These are phyloP conservation scores for Ophiostoma australiae DNA, from an alignment of 2,329 filamentous ascomycete genomes.

Conservation along the genomic window DNA sequence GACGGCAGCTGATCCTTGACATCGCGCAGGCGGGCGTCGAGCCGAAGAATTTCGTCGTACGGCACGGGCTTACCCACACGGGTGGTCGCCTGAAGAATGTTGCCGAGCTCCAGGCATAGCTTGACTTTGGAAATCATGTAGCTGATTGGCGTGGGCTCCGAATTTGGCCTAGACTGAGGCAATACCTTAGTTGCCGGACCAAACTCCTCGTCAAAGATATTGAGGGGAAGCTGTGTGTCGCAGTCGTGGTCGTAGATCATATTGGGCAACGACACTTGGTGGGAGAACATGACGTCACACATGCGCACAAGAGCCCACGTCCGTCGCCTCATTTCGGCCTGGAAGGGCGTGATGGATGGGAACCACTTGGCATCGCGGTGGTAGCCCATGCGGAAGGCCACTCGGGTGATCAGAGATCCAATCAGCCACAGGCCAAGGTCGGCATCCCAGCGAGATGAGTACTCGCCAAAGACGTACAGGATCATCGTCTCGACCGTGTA, in stretches of 20 bases:
- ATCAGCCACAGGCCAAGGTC: conserved; percentile 63
- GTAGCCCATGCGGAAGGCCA: conserved; percentile 66
- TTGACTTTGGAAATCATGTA: conserved; percentile 73
- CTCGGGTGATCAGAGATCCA: conserved; percentile 50
- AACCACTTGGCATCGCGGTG: conserved; percentile 75
- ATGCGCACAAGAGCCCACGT: conserved; percentile 68
- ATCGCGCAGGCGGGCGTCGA: conserved; percentile 58
- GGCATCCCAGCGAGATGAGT: conserved; percentile 66
- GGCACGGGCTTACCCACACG: conserved; percentile 50
- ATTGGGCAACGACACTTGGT: conserved; percentile 60
- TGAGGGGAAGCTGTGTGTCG: conserved; percentile 69
- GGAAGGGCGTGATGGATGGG: conserved; percentile 64
- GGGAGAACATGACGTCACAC: conserved; percentile 71
- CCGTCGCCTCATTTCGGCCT: conserved; percentile 68
- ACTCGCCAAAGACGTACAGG: conserved; percentile 71
- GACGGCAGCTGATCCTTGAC: conserved; percentile 66
- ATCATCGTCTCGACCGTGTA: conserved; percentile 75
- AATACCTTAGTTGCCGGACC: conserved; percentile 62
- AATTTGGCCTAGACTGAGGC: conserved; percentile 61
- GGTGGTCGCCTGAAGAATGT: conserved; percentile 62
- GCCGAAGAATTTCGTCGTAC: conserved; percentile 61
- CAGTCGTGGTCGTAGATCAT: conserved; percentile 72
- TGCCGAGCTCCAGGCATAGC: conserved; percentile 63
- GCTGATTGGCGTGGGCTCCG: conserved; percentile 68
- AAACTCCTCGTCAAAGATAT: conserved; percentile 78